Base-by-base conservation (phyloP, 805 yeast species). In the Teunomyces aglyptinius region DNA sequence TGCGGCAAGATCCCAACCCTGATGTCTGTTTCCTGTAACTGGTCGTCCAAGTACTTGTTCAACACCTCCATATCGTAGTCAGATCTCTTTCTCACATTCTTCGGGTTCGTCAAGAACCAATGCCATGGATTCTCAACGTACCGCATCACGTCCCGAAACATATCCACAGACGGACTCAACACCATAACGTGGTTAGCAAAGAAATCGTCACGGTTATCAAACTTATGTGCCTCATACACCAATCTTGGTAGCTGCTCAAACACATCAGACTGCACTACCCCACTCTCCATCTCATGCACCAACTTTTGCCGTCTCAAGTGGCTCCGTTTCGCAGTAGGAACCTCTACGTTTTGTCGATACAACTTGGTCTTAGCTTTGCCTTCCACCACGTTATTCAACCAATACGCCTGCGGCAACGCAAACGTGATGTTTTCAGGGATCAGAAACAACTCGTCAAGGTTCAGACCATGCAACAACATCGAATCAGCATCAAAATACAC, bases 401-500 rank as follows among this genome's bases (percentile, higher is more conserved):
- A 68, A 50, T 66, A 68, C 3, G 71, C 72, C 45, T 62, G 68
- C 5, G 72, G 71, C 44, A 65, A 52, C 8, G 68, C 68, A 24
- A 58, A 51, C 8, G 57, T 54, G 12, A 64, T 49, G 5, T 59
- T 58, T 12, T 45, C 42, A 0, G 68, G 68, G 3, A 66, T 36
- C 15, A 49, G 49, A 44, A 67, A 67, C n/a, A 67, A 49, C 48
- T 67, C 71, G 45, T 67, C 68, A 22, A 65, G 48, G 35, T 71
- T 60, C 36, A 24, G 47, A 42, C 36, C 41, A 12, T 41, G 60
- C 7, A 59, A 58, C 11, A 81, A 53, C 52, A 71, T 60, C 2
- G 83, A 73, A 62, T 83, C 88, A 7, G 82, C 71, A 58, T 83
- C 89, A 54, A 83, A 60, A 57, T 74, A 82, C 11, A 83, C 71